Evolutionary conservation across 2,329 filamentous ascomycete genomes (phyloP), one percentile per base, ranked within the genome.

Genomic region (Verruconis gallopava): DNA sequence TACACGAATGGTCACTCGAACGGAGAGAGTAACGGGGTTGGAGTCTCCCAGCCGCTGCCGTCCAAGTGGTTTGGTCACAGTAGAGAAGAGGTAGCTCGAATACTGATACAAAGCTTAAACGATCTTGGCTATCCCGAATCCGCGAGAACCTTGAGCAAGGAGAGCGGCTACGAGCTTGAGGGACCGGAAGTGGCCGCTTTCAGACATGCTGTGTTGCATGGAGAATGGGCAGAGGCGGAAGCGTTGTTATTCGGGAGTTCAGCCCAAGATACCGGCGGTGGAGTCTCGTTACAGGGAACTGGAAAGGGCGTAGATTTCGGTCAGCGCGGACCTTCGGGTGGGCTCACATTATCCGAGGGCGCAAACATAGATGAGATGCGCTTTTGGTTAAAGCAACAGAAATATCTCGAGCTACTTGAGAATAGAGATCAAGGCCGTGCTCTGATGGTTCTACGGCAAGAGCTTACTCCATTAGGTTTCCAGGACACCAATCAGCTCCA

Each of bases 391-490:
- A 75, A 89, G 48, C 83, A 93, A 56, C 91, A 98, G 58, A 96
- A 96, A 59, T 98, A 89, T 53, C 68, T 98, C 21, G 91, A 98
- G 63, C 66, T 94, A 5, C 65, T 98, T 34, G 88, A 96, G 58
- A 68, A 71, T 52, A 70, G 77, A 50, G 79, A 95, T 51, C 74
- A 84, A 5, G 71, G 71, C 12, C 71, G 72, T 40, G 91, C 89
- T 5, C 68, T 98, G 44, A 71, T 72, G 53, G 85, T 95, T n/a
- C 71, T 98, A 36, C 77, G 91, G 15, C 78, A 77, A 48, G 89
- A 98, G 64, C 65, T 98, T 42, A 91, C 86, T 0, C 88, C 91
- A 1, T 65, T 96, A 33, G 81, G 84, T 51, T 80, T n/a, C 25
- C 9, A 83, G 51, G 84, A 94, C 52, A 79, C 78, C 1, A 66